Base-by-base conservation (phyloP, 2,329 filamentous ascomycete species). In the Diplocarpon mali region DNA sequence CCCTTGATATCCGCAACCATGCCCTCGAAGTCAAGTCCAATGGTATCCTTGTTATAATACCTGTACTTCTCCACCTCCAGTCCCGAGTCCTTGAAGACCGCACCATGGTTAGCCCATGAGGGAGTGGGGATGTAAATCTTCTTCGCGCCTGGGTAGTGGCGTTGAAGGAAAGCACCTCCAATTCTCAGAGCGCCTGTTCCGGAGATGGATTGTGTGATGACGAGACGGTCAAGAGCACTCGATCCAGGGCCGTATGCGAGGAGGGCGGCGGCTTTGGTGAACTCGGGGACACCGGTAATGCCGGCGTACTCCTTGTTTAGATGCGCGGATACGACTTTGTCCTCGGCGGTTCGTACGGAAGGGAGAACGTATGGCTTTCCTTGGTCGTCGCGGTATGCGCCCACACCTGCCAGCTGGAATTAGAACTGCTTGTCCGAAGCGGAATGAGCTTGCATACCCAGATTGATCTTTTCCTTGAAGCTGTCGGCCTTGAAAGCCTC, bases 31-130 rank as follows among this genome's bases (percentile, higher is more conserved):
- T 98, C 92, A 54, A 98, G 83, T 45, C 89, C 89, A 64, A 95
- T 96, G 62, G 90, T 96, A 65, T 95, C 82, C 76, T 94, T 93
- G 80, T 96, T 86, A 75, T 96, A 98, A 80, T 98, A 98, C 60
- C 86, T 78, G 77, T 98, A 98, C 71, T 89, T 87, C 70, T 89
- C 80, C 51, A 96, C 88, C 68, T 85, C 76, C 54, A 98, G 77
- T 46, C 89, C 87, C 28, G 86, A 84, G 68, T 96, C 89, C 69
- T 77, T 82, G 80, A 98, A 96, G 67, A 98, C 85, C 53, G 90
- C 89, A 64, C 79, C 85, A 75, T 98, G 92, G 78, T 98, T 96
- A 60, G 90, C 92, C 92, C 92, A 98, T 59, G 87, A 94, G 42
- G 92, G 92, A 46, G 74, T 89, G 51, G 92, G 92, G 64, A 98